These are phyloP conservation scores for Amanita jacksonii DNA, from an alignment of 768 basidiomycete genomes.

Conservation along the genomic window DNA sequence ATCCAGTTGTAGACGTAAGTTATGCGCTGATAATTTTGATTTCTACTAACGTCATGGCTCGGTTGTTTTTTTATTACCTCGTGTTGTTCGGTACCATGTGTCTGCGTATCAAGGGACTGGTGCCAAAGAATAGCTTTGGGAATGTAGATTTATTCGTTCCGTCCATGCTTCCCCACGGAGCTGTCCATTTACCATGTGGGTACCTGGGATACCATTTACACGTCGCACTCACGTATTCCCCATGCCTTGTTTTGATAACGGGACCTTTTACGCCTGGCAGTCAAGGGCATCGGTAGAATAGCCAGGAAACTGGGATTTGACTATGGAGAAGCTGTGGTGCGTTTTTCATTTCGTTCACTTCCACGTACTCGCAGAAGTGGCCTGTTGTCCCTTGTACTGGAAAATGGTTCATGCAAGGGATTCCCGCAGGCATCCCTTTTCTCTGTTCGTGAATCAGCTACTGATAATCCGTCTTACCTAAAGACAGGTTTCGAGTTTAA, in stretches of 20 bases:
- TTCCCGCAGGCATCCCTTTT: no score
- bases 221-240: not conserved
- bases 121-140: constrained; percentile 94
- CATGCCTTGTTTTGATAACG: not conserved
- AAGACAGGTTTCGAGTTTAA: constrained; percentile 97
- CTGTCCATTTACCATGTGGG: constrained; percentile 86
- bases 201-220: constrained; percentile 11
- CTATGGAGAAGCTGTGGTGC: constrained; percentile 90
- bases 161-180: constrained; percentile 88
- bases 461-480: constrained; percentile 1
- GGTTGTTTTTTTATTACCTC: constrained; percentile 4
- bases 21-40: not conserved
- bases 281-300: constrained; percentile 82
- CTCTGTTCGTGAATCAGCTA: not conserved
- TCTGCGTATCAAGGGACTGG: constrained; percentile 53
- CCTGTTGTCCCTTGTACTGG: no score
- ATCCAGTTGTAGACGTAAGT: constrained; percentile 77
- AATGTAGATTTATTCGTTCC: constrained; percentile 95
- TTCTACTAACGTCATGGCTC: not conserved
- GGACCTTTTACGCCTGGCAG: constrained; percentile 30
- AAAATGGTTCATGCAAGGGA: no score
- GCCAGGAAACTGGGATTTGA: constrained; percentile 82
- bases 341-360: constrained; percentile 21
- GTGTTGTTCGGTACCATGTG: not conserved
- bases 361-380: no score